A percentile compares a stretch with the other conserved stretches of the same genome.
Evolutionary conservation across 2,329 filamentous ascomycete species (phyloP).

Genomic region (Penicillium thymicola): DNA sequence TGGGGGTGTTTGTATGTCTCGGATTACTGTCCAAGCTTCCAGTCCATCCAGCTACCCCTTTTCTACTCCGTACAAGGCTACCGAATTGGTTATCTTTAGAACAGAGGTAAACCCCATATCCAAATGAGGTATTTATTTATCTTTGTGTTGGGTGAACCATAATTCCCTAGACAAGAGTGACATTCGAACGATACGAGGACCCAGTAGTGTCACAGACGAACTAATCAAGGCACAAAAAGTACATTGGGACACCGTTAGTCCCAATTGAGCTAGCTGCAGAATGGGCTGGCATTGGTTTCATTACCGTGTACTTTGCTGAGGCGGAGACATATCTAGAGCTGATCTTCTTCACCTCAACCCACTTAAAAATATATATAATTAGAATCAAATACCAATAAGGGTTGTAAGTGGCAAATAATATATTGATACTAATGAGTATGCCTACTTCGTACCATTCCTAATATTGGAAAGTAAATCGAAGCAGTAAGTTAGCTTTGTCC

Average conservation of each 20-base stretch:
- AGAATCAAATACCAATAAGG: background rate
- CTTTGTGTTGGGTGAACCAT: background rate
- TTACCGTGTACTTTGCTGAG: background rate
- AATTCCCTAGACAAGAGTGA: background rate
- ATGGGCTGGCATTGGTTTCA: constrained; percentile 3
- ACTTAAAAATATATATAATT: background rate
- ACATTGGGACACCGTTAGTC: background rate
- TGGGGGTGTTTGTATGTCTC: constrained; percentile 1
- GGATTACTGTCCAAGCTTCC: constrained; percentile 3
- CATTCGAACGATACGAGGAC: background rate
- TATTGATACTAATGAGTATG: background rate
- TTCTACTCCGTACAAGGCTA: background rate
- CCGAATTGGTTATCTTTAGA: constrained; percentile 6
- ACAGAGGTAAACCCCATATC: background rate
- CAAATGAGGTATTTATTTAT: background rate
- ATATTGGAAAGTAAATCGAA: background rate
- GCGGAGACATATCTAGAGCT: background rate
- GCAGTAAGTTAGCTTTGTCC: background rate
- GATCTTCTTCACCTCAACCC: background rate
- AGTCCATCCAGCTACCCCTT: background rate
- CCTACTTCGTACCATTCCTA: background rate
- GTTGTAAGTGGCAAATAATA: background rate
- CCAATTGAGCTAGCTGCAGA: constrained; percentile 1
- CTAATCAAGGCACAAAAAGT: background rate
- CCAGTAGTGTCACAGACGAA: background rate